Percentiles rank a stretch among this genome's conserved stretches.
phyloP scores from a whole-genome alignment of 768 basidiomycete species.

The Lactarius tabidus region DNA sequence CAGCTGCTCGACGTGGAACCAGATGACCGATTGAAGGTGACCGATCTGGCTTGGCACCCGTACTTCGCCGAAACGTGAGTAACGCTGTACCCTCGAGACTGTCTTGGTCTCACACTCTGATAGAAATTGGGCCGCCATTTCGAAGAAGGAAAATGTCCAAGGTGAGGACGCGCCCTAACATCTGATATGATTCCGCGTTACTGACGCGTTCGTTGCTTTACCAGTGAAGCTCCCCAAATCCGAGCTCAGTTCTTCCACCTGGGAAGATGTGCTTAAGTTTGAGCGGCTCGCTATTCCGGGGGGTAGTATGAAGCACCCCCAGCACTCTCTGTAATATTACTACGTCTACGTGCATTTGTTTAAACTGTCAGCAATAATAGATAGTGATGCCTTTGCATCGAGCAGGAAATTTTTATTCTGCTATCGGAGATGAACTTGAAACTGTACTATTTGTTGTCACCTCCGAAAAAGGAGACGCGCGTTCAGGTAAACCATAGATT shows the following conservation, averaged over 20 bases:
- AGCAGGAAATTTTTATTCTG: too few species aligned
- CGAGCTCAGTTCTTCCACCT: background rate
- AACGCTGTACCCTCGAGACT: too few species aligned
- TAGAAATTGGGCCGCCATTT: background rate
- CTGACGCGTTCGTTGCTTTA: background rate
- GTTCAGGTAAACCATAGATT: too few species aligned
- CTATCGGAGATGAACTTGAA: too few species aligned
- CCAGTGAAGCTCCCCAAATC: slow-evolving; percentile 1
- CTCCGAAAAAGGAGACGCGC: too few species aligned
- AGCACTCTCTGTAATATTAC: background rate
- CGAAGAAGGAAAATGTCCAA: background rate
- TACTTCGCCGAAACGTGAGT: slow-evolving; percentile 10
- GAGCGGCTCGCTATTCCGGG: background rate
- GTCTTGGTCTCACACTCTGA: background rate
- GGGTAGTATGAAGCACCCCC: background rate
- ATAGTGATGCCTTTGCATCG: too few species aligned
- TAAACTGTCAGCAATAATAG: background rate
- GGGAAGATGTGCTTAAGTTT: slow-evolving; percentile 13
- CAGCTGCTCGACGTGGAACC: slow-evolving; percentile 16
- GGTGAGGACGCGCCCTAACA: background rate
- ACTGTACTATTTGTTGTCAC: too few species aligned
- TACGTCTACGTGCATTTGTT: background rate
- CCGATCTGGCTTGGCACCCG: background rate
- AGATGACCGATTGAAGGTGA: slow-evolving; percentile 7
- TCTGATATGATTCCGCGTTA: background rate